These are phyloP conservation scores for Naganishia friedmannii DNA, from an alignment of 768 basidiomycete species.

Conservation along the genomic window DNA sequence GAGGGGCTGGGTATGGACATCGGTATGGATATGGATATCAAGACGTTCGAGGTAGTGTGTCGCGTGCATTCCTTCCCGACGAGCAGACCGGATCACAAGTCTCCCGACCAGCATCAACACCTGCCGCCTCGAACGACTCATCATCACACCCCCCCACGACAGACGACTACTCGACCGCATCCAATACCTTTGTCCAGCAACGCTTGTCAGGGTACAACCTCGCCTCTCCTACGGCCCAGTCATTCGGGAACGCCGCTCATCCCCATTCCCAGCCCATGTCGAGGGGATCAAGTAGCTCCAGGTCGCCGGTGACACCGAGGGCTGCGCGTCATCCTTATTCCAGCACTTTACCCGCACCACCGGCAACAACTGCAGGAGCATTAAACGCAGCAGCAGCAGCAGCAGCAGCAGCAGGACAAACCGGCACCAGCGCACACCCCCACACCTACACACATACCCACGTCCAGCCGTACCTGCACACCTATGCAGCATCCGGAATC, in stretches of 20 bases:
- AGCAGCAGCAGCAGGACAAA: too few species aligned
- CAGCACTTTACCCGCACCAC: background rate
- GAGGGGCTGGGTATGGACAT: conserved; percentile 23
- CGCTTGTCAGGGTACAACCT: background rate
- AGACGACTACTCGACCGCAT: background rate
- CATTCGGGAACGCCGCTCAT: too few species aligned
- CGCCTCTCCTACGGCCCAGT: background rate
- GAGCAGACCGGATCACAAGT: too few species aligned
- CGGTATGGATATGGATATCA: background rate
- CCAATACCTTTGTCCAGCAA: background rate
- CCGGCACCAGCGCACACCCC: too few species aligned
- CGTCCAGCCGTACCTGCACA: conserved; percentile 12
- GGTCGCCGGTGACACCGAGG: background rate
- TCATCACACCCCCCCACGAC: background rate
- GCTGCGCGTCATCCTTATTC: background rate
- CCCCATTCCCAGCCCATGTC: background rate
- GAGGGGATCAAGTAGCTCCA: conserved; percentile 6
- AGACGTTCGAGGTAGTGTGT: background rate
- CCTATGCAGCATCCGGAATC: background rate
- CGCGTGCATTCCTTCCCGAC: background rate
- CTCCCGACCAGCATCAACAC: background rate
- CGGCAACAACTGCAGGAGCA: background rate
- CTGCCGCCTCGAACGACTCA: background rate
- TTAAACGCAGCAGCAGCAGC: too few species aligned
- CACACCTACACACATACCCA: too few species aligned